Base-by-base conservation (phyloP, 2,329 filamentous ascomycete species). In the Penicillium sp. region DNA sequence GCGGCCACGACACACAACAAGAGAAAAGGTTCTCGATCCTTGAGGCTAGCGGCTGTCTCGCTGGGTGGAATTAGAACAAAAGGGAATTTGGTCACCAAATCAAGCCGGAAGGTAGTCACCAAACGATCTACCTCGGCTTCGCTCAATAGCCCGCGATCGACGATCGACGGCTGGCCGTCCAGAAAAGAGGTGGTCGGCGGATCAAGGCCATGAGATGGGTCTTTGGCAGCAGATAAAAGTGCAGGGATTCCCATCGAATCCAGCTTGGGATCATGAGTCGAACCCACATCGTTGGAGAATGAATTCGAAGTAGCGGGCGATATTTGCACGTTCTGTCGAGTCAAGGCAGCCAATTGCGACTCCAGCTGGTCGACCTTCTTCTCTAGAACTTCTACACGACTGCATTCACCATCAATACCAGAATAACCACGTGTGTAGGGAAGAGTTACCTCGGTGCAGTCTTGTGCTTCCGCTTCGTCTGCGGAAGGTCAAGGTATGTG, bases 401-500 rank as follows among this genome's bases (percentile, higher is more conserved):
- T 52, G 25, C 14, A 44, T 41, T 5, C 13, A 36, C 40, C 23
- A 30, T 50, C 15, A 47, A 23, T 32, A 37, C 13, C 11, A 28
- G 10, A 16, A 22, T 17, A 30, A 18, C 9, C 26, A 30, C 26
- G 10, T 33, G 17, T 17, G 13, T 26, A 31, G 10, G 28, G 33
- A 15, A 37, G 18, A 4, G 27, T 31, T 42, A 47, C 47, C 41
- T 50, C 17, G 47, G 47, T 37, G 42, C 33, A 39, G 37, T 32
- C 35, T 37, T 51, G n/a, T 42, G 41, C 35, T 42, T 55, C 15
- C 51, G 48, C 39, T 37, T 54, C 15, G 47, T 52, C 47, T 55
- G 52, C 16, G 52, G 51, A 35, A 55, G 49, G 15, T 55, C 52
- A 35, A 55, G 51, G 41, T 51, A 55, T 15, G 45, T 52, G 36